Evolutionary conservation across 257 asterid genomes (phyloP).

Genomic region (Lithospermum erythrorhizon): DNA sequence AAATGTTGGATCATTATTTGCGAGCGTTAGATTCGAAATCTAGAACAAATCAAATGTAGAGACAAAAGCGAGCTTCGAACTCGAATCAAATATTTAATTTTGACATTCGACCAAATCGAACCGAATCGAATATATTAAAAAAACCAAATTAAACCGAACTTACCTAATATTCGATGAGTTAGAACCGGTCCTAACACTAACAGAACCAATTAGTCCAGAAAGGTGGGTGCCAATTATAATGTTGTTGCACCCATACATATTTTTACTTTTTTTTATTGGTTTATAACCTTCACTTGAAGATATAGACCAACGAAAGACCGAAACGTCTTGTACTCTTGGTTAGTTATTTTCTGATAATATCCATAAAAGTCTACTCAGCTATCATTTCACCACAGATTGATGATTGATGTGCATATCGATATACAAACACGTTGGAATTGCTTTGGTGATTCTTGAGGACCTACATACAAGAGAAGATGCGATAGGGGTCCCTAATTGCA

Average conservation of each 20-base stretch:
- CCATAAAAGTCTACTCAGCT: conserved; percentile 1
- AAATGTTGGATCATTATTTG: too few relatives aligned
- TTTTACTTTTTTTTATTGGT: background rate
- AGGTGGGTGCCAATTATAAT: background rate
- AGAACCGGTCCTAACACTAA: too few relatives aligned
- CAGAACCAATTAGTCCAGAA: too few relatives aligned
- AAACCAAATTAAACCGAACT: too few relatives aligned
- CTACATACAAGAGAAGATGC: conserved; percentile 5
- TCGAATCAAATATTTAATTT: too few relatives aligned
- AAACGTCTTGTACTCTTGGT: conserved; percentile 1
- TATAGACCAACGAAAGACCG: conserved; percentile 3
- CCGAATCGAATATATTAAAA: too few relatives aligned
- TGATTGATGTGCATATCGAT: background rate
- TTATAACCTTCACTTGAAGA: background rate
- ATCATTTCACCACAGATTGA: conserved; percentile 2
- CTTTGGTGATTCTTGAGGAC: background rate
- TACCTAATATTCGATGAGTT: too few relatives aligned
- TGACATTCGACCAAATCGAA: too few relatives aligned
- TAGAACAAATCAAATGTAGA: too few relatives aligned
- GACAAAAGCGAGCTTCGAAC: too few relatives aligned
- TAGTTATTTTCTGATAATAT: background rate
- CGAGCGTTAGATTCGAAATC: too few relatives aligned
- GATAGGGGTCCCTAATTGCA: background rate
- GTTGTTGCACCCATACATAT: too few relatives aligned
- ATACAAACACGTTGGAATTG: background rate